Evolutionary conservation across 2,329 filamentous ascomycete species (phyloP), one percentile per base, ranked within the genome.

Genomic region (Cladobotryum protrusum): DNA sequence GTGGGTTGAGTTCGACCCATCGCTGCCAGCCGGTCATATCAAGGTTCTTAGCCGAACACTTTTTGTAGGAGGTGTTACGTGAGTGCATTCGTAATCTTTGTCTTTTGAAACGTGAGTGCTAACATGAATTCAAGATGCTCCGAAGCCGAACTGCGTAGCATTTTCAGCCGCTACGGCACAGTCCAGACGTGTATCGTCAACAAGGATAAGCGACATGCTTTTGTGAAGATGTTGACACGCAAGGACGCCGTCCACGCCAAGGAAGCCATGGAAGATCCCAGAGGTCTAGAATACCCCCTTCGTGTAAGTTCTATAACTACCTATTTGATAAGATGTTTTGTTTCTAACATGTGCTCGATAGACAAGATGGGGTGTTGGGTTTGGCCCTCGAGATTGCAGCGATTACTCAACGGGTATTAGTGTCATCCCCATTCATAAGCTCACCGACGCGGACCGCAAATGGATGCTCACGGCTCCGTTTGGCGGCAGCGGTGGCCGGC

Each of bases 121-220:
- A 53, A 63, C 51, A 15, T 47, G 43, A 19, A 52, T 46, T 55
- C 18, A 52, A 87, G 84, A 35, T 85, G 82, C 52, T 84, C 87
- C 6, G 92, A 99, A 68, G 74, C 78, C 51, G 90, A 97, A 65
- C 77, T 99, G 47, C 84, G 90, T 47, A 73, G 73, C 45, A 83
- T 95, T 41, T 99, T 99, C 67, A 77, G 75, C 61, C 83, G 83
- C 42, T 96, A 85, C 63, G 93, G 93, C 52, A 76, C 84, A 47
- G 93, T 99, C 4, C 93, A 99, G 69, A 96, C 92, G 1, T 97
- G 92, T 70, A 99, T 99, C 57, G 91, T 96, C 58, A 97, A 99
- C 72, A 87, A 89, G 62, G 93, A 99, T 63, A 99, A 97, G 72
- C 87, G 93, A 15, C 93, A 99, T 68, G 93, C 93, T 5, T 99